Evolutionary conservation across 164 flowering plant species (phyloP), one percentile per base, ranked within the genome.

Genomic region (Nymphaea colorata): DNA sequence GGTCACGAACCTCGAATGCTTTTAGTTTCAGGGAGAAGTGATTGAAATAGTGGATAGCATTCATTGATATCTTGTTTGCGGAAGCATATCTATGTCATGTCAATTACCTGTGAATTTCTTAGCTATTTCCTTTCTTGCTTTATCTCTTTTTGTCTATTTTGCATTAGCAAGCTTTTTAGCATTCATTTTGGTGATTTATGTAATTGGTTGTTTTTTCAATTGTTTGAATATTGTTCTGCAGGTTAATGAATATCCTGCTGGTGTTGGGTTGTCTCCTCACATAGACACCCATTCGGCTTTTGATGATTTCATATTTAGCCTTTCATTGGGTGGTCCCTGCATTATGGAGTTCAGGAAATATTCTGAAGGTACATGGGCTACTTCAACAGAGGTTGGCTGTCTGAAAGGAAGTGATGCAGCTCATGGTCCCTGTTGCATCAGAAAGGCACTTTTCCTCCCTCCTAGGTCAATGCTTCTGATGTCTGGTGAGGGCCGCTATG

Each of bases 241-340:
- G 98, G 98, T 93, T 65, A 91, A 91, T 76, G 98, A 91, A 73
- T 93, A 93, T 63, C 96, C 93, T 65, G 77, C 83, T 69, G 98
- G 97, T 10, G 97, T 91, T 67, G 98, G 97, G 10, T 80, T 93
- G 81, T 83, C 98, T 64, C 98, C 98, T 16, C 98, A 93, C 72
- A 84, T 93, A 66, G 98, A 94, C 77, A 91, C 98, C 15, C 97
- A 91, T 80, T 94, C 98, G 42, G 97, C 98, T 66, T 94, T 94
- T 85, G 97, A 85, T 70, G 93, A 82, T 66, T 79, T 67, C 41
- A 94, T 94, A 64, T 88, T 88, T 76, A 91, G 97, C 80, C 98
- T 94, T 74, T 94, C 98, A 65, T 78, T 94, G 78, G 90, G 96
- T 11, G 97, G 98, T 62, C 89, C 98, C 66, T 94, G 98, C 81